Evolutionary conservation across 257 asterid species (phyloP).

Genomic region (Solanum tacnaense): DNA sequence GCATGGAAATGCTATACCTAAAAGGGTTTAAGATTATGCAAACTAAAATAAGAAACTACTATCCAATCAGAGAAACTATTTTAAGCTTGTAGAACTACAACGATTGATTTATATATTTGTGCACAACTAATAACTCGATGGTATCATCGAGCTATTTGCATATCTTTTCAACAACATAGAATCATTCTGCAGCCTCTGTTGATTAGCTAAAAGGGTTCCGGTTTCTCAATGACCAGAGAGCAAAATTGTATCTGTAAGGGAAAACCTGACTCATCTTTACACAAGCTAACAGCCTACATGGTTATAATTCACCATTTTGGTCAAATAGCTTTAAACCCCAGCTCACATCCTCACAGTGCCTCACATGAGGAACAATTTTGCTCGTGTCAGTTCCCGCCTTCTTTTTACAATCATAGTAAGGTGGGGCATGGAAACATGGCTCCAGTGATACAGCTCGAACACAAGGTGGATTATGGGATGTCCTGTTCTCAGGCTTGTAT

Average conservation of each 20-base stretch:
- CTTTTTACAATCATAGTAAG: constrained; percentile 36
- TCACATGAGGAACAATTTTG: constrained; percentile 42
- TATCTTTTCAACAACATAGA: not conserved
- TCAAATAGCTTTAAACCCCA: constrained; percentile 64
- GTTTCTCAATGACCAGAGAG: not conserved
- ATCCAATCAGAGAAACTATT: no score
- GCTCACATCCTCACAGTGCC: constrained; percentile 62
- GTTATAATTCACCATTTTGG: not conserved
- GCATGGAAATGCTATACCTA: not conserved
- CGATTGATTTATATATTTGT: not conserved
- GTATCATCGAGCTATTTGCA: not conserved
- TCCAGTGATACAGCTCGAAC: constrained; percentile 44
- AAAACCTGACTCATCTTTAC: not conserved
- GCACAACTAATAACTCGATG: not conserved
- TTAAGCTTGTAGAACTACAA: not conserved
- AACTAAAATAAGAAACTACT: not conserved
- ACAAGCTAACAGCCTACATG: not conserved
- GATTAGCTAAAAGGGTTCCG: not conserved
- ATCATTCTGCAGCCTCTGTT: not conserved
- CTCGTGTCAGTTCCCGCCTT: constrained; percentile 33
- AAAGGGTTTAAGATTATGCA: not conserved
- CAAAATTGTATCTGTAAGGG: not conserved
- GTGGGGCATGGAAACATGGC: constrained; percentile 68
- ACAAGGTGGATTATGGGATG: constrained; percentile 46
- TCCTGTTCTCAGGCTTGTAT: constrained; percentile 37